Conservation (phyloP, 2,329 filamentous ascomycete species). For the Aspergillus sp. region DNA sequence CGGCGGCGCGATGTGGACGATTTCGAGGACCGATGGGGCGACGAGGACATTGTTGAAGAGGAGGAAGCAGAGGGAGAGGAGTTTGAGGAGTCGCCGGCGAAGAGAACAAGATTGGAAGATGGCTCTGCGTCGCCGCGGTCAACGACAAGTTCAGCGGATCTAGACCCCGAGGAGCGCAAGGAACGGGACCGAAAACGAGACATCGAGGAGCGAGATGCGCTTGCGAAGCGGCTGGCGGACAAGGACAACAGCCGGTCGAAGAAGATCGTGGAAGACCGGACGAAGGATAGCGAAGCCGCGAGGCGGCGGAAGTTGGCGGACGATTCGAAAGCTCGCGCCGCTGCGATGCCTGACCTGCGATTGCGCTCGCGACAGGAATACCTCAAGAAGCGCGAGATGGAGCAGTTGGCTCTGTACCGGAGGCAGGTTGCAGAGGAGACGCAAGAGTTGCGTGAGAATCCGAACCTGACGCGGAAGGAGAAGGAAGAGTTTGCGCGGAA, state of each 20-base stretch:
- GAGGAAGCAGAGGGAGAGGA: conserved; percentile 59
- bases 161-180: conserved; percentile 64
- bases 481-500: conserved; percentile 89
- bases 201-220: conserved; percentile 75
- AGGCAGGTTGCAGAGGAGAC: conserved; percentile 90
- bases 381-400: conserved; percentile 86
- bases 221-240: conserved; percentile 73
- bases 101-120: conserved; percentile 70
- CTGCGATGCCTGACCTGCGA: conserved; percentile 79
- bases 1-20: conserved; percentile 57
- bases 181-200: conserved; percentile 68
- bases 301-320: conserved; percentile 68
- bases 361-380: conserved; percentile 89
- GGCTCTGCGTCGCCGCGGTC: conserved; percentile 43
- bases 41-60: conserved; percentile 63
- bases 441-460: conserved; percentile 76
- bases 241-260: conserved; percentile 74
- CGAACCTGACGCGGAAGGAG: conserved; percentile 74
- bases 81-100: conserved; percentile 71
- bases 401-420: conserved; percentile 81
- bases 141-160: conserved; percentile 46
- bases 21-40: conserved; percentile 80
- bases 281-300: conserved; percentile 61
- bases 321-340: conserved; percentile 68
- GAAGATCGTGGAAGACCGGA: conserved; percentile 67